Percentiles rank a stretch among this genome's conserved stretches.
These are phyloP conservation scores for Debaryomyces castellii DNA, from an alignment of 805 yeast species.

Conservation along the genomic window DNA sequence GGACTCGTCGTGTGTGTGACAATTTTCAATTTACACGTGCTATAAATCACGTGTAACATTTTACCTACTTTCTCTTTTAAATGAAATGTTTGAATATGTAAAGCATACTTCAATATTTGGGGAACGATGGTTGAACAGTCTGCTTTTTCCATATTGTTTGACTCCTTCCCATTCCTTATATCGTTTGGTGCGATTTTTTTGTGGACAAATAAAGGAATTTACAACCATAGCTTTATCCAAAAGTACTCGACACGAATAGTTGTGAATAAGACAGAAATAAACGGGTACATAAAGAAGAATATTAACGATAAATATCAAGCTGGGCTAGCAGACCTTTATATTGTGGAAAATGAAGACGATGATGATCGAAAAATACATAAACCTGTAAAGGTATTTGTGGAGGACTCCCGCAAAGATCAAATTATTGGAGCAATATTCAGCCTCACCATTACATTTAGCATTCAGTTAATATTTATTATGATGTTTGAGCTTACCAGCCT, in stretches of 20 bases:
- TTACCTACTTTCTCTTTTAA: too few relatives aligned
- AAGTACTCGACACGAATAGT: conserved; percentile 18
- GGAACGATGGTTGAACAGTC: background rate
- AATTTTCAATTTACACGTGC: conserved; percentile 1
- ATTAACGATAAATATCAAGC: conserved; percentile 15
- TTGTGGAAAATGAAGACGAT: conserved; percentile 13
- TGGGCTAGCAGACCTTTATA: conserved; percentile 14
- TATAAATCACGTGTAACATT: background rate
- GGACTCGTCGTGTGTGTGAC: conserved; percentile 1
- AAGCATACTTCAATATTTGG: background rate
- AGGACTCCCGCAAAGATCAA: conserved; percentile 7
- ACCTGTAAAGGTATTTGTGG: background rate
- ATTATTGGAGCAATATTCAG: conserved; percentile 29
- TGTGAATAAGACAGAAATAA: conserved; percentile 23
- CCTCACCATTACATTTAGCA: conserved; percentile 27
- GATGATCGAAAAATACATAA: conserved; percentile 6
- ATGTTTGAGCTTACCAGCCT: conserved; percentile 34
- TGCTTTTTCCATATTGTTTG: conserved; percentile 2
- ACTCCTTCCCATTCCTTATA: conserved; percentile 12
- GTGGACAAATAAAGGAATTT: conserved; percentile 22
- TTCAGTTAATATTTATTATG: conserved; percentile 31
- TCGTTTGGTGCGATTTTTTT: conserved; percentile 14
- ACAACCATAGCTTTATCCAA: conserved; percentile 24
- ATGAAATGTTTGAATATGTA: too few relatives aligned
- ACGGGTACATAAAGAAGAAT: conserved; percentile 16